A percentile compares a stretch with the other conserved stretches of the same genome.
Evolutionary conservation across 78 protist species (phyloP).

Genomic region (Pigoraptor vietnamica): DNA sequence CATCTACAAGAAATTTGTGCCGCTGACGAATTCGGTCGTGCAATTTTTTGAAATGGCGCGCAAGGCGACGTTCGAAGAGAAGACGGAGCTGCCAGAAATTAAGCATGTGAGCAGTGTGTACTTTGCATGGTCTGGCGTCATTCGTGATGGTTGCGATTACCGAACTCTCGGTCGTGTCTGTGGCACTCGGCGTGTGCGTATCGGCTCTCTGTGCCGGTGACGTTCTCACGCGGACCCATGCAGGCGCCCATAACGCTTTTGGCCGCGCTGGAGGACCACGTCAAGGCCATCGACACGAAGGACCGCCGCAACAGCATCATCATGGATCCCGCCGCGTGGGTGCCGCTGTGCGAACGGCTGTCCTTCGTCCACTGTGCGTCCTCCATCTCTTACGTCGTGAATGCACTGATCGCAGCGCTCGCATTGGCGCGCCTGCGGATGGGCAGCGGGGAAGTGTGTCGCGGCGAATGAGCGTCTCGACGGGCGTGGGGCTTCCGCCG

Average conservation of each 20-base stretch:
- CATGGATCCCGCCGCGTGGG: background rate
- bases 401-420: background rate
- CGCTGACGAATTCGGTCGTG: background rate
- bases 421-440: background rate
- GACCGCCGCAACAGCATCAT: background rate
- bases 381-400: too few relatives aligned
- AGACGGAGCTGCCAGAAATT: background rate
- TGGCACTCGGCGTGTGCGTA: background rate
- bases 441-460: background rate
- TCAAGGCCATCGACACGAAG: background rate
- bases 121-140: too few relatives aligned
- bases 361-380: too few relatives aligned
- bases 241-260: background rate
- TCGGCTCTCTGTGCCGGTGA: background rate
- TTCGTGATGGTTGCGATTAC: too few relatives aligned
- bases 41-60: background rate
- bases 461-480: background rate
- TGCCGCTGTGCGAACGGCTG: too few relatives aligned
- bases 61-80: background rate
- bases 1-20: background rate
- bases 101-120: background rate
- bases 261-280: background rate
- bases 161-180: too few relatives aligned
- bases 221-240: background rate
- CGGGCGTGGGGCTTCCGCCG: background rate